Evolutionary conservation across 768 basidiomycete species (phyloP).

Genomic region (Boletus tylopilopsis): DNA sequence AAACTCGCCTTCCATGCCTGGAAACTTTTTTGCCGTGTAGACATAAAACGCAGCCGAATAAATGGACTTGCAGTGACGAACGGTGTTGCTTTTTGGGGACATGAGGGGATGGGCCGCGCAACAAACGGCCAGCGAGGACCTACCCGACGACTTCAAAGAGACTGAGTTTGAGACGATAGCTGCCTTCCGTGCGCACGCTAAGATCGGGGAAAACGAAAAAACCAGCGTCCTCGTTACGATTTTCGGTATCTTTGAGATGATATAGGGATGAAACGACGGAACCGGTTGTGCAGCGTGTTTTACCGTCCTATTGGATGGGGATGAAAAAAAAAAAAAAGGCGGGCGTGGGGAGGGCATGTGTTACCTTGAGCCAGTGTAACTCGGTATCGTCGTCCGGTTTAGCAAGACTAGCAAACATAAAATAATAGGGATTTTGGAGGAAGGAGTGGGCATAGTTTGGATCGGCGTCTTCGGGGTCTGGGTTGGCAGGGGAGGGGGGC

Average conservation of each 20-base stretch:
- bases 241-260: conserved; percentile 77
- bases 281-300: conserved; percentile 88
- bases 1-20: conserved; percentile 85
- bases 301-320: conserved; percentile 64
- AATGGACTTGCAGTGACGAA: conserved; percentile 87
- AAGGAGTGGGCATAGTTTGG: conserved; percentile 53
- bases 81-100: conserved; percentile 55
- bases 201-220: conserved; percentile 98
- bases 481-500: conserved; percentile 25
- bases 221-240: conserved; percentile 67
- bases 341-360: not conserved
- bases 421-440: conserved; percentile 91
- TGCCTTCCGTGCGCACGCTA: conserved; percentile 88
- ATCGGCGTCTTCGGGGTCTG: conserved; percentile 33
- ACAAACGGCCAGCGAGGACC: conserved; percentile 33
- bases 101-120: conserved; percentile 1
- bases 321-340: conserved; percentile 8
- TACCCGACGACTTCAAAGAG: conserved; percentile 92
- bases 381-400: conserved; percentile 88
- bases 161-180: conserved; percentile 66
- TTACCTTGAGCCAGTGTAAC: conserved; percentile 79
- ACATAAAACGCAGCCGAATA: conserved; percentile 90
- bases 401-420: conserved; percentile 91
- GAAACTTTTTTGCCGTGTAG: conserved; percentile 95
- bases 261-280: conserved; percentile 88